phyloP scores from a whole-genome alignment of 164 flowering plant genomes.

The Piper betle region DNA sequence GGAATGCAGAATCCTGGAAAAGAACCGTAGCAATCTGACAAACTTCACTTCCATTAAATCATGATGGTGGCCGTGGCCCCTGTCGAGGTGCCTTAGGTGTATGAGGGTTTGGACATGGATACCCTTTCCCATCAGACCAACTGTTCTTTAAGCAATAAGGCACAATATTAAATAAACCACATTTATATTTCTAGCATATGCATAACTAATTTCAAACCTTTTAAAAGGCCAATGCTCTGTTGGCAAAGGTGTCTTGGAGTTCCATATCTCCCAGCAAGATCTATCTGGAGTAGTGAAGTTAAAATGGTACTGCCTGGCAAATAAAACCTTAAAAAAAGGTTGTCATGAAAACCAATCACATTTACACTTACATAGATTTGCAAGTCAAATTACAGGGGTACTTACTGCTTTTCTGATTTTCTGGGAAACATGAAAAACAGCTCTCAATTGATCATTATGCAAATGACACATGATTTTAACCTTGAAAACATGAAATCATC shows the following conservation, averaged over 20 bases:
- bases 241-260: conserved; percentile 61
- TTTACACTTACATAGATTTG: neutral
- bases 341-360: neutral
- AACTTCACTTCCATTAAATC: conserved; percentile 44
- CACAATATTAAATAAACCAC: neutral
- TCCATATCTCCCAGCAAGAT: conserved; percentile 69
- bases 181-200: neutral
- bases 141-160: conserved; percentile 23
- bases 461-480: conserved; percentile 80
- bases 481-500: conserved; percentile 21
- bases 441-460: conserved; percentile 84
- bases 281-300: conserved; percentile 97
- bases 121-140: conserved; percentile 42
- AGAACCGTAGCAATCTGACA: conserved; percentile 70
- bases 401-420: conserved; percentile 25
- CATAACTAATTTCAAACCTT: conserved; percentile 20
- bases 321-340: conserved; percentile 36
- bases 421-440: conserved; percentile 81
- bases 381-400: neutral
- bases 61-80: conserved; percentile 70
- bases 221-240: conserved; percentile 84
- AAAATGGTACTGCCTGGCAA: conserved; percentile 70
- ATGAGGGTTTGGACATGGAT: conserved; percentile 34
- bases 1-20: conserved; percentile 59
- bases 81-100: conserved; percentile 85